phyloP scores from a whole-genome alignment of 148 eudicot species.

The Fallopia convolvulus region DNA sequence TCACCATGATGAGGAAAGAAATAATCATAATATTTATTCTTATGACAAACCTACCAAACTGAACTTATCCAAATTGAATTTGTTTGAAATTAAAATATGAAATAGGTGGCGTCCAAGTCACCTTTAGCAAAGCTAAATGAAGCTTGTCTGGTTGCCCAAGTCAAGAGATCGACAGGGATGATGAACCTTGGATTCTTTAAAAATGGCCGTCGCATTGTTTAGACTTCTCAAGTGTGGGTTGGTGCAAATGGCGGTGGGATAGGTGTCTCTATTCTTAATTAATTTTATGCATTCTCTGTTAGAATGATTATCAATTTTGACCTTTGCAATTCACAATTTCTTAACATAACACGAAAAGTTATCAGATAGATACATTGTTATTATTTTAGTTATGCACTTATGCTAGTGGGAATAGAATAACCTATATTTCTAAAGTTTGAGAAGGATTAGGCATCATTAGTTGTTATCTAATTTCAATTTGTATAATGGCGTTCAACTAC shows the following conservation, averaged over 20 bases:
- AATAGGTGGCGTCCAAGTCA: not conserved
- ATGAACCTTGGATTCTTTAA: not conserved
- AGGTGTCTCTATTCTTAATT: not conserved
- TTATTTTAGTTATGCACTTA: no score
- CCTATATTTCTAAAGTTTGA: not conserved
- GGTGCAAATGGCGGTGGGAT: not conserved
- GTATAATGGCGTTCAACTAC: constrained; percentile 5
- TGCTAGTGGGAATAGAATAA: no score
- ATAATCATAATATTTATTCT: not conserved
- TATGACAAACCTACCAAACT: not conserved
- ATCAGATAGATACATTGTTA: no score
- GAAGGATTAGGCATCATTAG: not conserved
- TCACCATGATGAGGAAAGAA: not conserved
- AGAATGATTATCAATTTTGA: not conserved
- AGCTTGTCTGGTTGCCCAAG: not conserved
- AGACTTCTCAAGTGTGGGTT: not conserved
- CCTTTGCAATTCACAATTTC: not conserved
- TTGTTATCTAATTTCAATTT: not conserved
- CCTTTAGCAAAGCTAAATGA: not conserved
- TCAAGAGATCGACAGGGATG: not conserved
- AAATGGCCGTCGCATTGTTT: not conserved
- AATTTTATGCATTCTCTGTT: not conserved
- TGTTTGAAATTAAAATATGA: not conserved
- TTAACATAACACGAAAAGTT: no score
- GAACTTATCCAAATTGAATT: not conserved